Evolutionary conservation across 345 rosid species (phyloP), one percentile per base, ranked within the genome.

Genomic region (Acer yangbiense): DNA sequence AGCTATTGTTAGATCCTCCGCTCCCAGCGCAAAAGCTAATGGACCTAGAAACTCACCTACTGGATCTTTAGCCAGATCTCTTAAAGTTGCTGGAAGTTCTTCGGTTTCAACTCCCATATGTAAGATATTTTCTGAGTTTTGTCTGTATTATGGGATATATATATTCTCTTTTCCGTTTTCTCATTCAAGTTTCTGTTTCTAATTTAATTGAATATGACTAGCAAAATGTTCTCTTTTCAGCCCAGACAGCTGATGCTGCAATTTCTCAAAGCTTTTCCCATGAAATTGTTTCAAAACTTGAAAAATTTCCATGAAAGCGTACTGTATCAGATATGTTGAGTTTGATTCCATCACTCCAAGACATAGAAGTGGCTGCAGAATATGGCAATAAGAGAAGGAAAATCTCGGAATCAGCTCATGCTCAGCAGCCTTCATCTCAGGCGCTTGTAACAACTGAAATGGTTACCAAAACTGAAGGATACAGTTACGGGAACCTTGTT

Each of bases 291-390:
- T 52, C 83, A 60, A 86, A 85, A 76, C 83, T 68, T 77, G 90
- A 87, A 68, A 87, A 83, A 72, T 84, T 82, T 83, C 84, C 88
- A 3, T 81, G 87, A 81, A 97, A 94, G 80, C 92, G 93, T 61
- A 88, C 88, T 13, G 86, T 87, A 77, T 86, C 93, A 65, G 91
- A 93, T 80, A 80, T 97, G 84, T 78, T 97, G 82, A 85, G 82
- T 81, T 88, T 87, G 82, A 87, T 94, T 85, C 98, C 98, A 14
- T 87, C 98, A 9, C 97, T 97, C 57, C 90, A 90, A 79, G 88
- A 81, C 69, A 78, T 86, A 65, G 90, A 86, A 70, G 78, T 86
- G 58, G 71, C 78, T 75, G 16, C 58, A 35, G 85, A 84, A 82
- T 76, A 80, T 61, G 41, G 44, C 77, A 48, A 52, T 57, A 92